phyloP scores from a whole-genome alignment of 139 green algal species.

The Chlamydomonas sp. region DNA sequence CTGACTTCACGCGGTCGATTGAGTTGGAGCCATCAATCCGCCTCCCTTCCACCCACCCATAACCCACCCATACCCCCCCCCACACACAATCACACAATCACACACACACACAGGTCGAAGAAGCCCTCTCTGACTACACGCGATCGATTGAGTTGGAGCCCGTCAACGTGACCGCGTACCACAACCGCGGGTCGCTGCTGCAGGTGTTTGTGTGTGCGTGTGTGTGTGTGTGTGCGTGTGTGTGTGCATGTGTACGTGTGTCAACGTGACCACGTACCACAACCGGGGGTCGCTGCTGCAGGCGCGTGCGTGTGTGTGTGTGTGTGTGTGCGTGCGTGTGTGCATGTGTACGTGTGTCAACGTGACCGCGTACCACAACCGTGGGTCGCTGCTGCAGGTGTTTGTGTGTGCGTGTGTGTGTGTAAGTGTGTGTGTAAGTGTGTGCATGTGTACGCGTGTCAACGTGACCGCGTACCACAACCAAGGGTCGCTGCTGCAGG shows the following conservation, averaged over 20 bases:
- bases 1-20: conserved; percentile 64
- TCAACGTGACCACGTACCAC: too few species aligned
- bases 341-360: background rate
- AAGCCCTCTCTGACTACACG: conserved; percentile 64
- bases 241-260: too few species aligned
- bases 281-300: background rate
- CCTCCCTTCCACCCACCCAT: background rate
- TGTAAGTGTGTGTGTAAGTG: too few species aligned
- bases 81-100: too few species aligned
- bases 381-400: too few species aligned
- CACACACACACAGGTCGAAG: conserved; percentile 29
- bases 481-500: too few species aligned
- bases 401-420: too few species aligned
- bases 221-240: too few species aligned
- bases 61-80: background rate
- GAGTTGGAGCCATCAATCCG: conserved; percentile 50
- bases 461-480: too few species aligned
- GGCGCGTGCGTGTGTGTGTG: background rate
- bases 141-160: conserved; percentile 61
- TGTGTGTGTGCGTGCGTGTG: background rate
- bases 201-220: too few species aligned
- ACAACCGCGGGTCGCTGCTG: conserved; percentile 65
- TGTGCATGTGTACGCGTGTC: too few species aligned
- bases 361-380: too few species aligned
- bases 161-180: conserved; percentile 60